phyloP scores from a whole-genome alignment of 129 eudicot species.

The Apium graveolens region DNA sequence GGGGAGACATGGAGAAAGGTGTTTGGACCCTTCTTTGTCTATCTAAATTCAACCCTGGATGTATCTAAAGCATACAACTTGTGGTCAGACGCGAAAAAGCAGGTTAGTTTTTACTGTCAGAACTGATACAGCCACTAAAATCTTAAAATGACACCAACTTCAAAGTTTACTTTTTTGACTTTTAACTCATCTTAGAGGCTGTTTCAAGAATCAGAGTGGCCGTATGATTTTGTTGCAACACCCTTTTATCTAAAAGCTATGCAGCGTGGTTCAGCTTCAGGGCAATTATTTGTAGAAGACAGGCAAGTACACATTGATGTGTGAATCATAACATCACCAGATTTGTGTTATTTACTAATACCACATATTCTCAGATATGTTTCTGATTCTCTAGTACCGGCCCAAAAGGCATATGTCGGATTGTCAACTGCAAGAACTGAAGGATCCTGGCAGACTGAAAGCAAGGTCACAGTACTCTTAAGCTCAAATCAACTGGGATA shows the following conservation, averaged over 20 bases:
- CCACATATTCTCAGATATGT: constrained; percentile 21
- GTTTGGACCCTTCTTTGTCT: constrained; percentile 39
- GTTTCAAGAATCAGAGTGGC: constrained; percentile 33
- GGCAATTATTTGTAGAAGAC: constrained; percentile 32
- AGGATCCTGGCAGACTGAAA: constrained; percentile 45
- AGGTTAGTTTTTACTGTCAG: constrained; percentile 18
- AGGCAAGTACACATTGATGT: constrained; percentile 13
- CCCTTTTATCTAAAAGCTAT: constrained; percentile 28
- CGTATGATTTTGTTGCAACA: constrained; percentile 34
- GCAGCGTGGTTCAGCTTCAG: constrained; percentile 36
- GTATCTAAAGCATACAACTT: constrained; percentile 28
- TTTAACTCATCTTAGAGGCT: constrained; percentile 18
- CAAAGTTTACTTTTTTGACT: neutral
- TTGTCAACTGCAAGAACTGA: constrained; percentile 32
- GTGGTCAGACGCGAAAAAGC: constrained; percentile 47
- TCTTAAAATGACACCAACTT: neutral
- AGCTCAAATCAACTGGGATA: neutral
- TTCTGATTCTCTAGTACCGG: constrained; percentile 29
- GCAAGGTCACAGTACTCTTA: constrained; percentile 25
- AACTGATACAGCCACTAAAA: neutral
- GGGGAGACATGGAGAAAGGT: constrained; percentile 57
- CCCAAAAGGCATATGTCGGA: constrained; percentile 34
- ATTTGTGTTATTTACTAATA: neutral
- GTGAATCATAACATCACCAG: neutral
- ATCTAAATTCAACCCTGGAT: constrained; percentile 31